These are phyloP conservation scores for Phanerochaete carnosa DNA, from an alignment of 768 basidiomycete genomes.

Conservation along the genomic window DNA sequence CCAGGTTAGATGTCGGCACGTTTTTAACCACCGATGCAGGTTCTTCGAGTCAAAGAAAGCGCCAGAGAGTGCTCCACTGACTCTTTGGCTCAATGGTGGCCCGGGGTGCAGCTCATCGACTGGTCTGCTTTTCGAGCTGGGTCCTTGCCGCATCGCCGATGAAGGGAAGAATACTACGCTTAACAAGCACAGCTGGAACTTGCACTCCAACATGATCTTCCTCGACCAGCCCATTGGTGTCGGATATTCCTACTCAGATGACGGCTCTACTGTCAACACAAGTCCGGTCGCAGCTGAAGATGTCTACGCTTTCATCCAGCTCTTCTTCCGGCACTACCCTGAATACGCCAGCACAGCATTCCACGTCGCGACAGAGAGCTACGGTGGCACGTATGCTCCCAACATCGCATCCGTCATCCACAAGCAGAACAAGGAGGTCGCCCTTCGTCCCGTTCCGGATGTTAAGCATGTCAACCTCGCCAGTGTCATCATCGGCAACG, in stretches of 20 bases:
- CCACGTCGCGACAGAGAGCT: conserved; percentile 81
- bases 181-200: conserved; percentile 88
- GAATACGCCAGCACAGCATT: conserved; percentile 68
- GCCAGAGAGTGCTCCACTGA: conserved; percentile 75
- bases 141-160: conserved; percentile 76
- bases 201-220: conserved; percentile 72
- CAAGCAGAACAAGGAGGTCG: conserved; percentile 66
- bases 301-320: conserved; percentile 80
- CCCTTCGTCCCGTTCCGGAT: conserved; percentile 39
- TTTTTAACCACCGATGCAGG: conserved; percentile 36
- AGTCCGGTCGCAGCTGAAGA: conserved; percentile 88
- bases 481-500: conserved; percentile 86
- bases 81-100: conserved; percentile 90
- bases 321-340: conserved; percentile 76
- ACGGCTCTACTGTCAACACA: conserved; percentile 70
- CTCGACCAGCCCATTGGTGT: conserved; percentile 83
- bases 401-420: conserved; percentile 83
- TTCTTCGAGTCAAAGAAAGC: conserved; percentile 83
- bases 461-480: conserved; percentile 75
- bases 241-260: conserved; percentile 83
- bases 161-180: conserved; percentile 64
- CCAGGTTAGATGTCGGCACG: neutral
- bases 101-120: conserved; percentile 44
- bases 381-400: conserved; percentile 72
- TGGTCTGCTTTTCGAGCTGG: conserved; percentile 89